Conservation (phyloP, 1,284 basidiomycete species). For the Ceratobasidium sp. region DNA sequence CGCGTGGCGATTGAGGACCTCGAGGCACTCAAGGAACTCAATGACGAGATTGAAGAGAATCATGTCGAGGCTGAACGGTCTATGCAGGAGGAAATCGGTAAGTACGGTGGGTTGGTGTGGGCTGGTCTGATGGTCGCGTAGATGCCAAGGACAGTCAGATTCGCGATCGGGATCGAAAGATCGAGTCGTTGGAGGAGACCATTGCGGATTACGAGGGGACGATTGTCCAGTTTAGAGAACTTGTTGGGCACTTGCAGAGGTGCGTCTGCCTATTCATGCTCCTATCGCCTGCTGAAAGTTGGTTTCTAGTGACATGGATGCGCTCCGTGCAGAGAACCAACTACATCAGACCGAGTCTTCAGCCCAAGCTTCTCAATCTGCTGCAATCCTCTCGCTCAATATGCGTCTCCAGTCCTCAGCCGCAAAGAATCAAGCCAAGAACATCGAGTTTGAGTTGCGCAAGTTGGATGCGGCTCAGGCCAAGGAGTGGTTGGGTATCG, state of each 20-base stretch:
- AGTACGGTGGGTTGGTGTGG: constrained; percentile 42
- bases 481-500: constrained; percentile 69
- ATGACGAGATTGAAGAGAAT: constrained; percentile 96
- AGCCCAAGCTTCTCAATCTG: constrained; percentile 72
- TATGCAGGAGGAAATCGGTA: constrained; percentile 88
- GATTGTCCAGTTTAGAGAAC: constrained; percentile 87
- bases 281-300: constrained; percentile 4
- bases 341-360: constrained; percentile 82
- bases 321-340: constrained; percentile 80
- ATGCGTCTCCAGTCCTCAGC: constrained; percentile 89
- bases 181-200: constrained; percentile 73
- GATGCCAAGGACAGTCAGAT: constrained; percentile 75
- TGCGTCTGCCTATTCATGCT: constrained; percentile 48
- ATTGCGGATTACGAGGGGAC: constrained; percentile 87
- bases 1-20: constrained; percentile 93
- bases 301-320: constrained; percentile 74
- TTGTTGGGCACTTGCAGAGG: constrained; percentile 84
- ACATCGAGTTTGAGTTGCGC: constrained; percentile 85
- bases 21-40: constrained; percentile 93
- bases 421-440: constrained; percentile 85
- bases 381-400: constrained; percentile 89
- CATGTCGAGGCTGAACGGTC: constrained; percentile 94
- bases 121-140: constrained; percentile 46
- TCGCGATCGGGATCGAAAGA: constrained; percentile 69
- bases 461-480: constrained; percentile 83